phyloP scores from a whole-genome alignment of 2,329 filamentous ascomycete species.

The Zymoseptoria brevis region DNA sequence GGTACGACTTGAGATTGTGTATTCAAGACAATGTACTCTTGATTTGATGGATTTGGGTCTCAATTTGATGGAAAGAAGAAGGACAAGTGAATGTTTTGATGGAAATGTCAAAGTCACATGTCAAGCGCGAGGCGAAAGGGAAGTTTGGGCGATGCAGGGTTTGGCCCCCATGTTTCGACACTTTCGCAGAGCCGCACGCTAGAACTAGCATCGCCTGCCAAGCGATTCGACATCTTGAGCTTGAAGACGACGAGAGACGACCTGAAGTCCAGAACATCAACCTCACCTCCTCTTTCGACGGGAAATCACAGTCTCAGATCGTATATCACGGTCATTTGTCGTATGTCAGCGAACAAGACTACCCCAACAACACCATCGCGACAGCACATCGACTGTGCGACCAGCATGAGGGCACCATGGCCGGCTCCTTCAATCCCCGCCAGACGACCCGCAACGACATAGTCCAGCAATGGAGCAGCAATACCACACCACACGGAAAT shows the following conservation, averaged over 20 bases:
- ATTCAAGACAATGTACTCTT: neutral
- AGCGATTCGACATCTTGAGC: neutral
- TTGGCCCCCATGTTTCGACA: neutral
- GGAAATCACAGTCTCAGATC: neutral
- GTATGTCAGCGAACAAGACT: neutral
- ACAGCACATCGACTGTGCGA: neutral
- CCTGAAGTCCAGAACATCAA: neutral
- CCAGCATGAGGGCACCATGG: constrained; percentile 21
- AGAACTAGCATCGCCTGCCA: neutral
- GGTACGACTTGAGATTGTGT: neutral
- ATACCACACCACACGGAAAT: neutral
- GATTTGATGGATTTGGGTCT: neutral
- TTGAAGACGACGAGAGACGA: neutral
- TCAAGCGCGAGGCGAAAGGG: neutral
- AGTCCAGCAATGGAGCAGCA: constrained; percentile 24
- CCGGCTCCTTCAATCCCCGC: constrained; percentile 17
- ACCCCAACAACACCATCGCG: neutral
- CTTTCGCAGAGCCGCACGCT: constrained; percentile 6
- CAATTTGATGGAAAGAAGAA: neutral
- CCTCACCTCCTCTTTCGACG: neutral
- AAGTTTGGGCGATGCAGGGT: neutral
- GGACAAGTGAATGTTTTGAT: neutral
- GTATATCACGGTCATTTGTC: neutral
- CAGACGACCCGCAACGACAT: constrained; percentile 20
- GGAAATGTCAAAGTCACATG: neutral